Base-by-base conservation (phyloP, 345 rosid species). In the Linum lewisii region DNA sequence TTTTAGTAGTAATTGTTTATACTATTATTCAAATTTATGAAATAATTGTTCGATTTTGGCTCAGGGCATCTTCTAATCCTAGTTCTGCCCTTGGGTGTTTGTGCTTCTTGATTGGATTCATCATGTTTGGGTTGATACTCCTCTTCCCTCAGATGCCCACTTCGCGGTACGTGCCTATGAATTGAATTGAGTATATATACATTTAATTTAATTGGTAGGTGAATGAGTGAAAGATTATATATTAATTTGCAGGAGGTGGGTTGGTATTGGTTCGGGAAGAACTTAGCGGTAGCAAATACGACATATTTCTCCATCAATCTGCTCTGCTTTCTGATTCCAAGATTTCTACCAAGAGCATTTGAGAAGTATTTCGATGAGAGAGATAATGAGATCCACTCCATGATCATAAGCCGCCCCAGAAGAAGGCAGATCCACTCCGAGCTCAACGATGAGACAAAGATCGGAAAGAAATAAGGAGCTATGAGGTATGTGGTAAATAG, bases 241-340 rank as follows among this genome's bases (percentile, higher is more conserved):
- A 38, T n/a, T n/a, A 8, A n/a, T 25, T 5, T 60, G 64, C 65
- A 85, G 96, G 90, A 63, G 7, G 21, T 63, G 21, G 77, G 69
- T 0, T 86, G 95, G 97, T 77, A 57, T 71, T 86, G 95, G 99
- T 89, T 87, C 52, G 96, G 97, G 62, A 82, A 88, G 66, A 62
- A 66, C 29, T 64, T 89, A 21, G 75, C 96, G 0, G 66, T 65
- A 18, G 81, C 83, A 0, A 93, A 93, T 51, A 61, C 84, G 2
- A 23, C 25, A 2, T 93, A 93, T 64, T 89, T 82, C 66, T 84
- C 94, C 0, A 71, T 72, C 59, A 89, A 89, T 66, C 75, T 89
- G 18, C 75, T 89, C 7, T 71, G 78, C 54, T 84, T 92, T 74
- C 72, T 88, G 80, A 83, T 92, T 54, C 98, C 95, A 7, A 73